Evolutionary conservation across 164 flowering plant species (phyloP).

Genomic region (Cinnamomum micranthum): DNA sequence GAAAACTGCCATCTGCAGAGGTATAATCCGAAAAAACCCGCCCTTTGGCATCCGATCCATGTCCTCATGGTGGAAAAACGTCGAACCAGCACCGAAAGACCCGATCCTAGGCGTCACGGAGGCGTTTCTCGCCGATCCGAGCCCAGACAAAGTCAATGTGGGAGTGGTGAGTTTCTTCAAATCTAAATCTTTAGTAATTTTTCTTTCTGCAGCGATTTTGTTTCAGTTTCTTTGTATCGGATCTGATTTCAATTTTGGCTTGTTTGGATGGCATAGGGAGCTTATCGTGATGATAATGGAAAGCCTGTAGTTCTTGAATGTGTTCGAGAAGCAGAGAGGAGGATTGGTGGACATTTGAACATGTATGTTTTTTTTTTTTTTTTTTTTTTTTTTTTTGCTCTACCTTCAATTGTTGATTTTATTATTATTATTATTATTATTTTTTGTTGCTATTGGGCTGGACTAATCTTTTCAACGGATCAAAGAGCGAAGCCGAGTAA

Average conservation of each 20-base stretch:
- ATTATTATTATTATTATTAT: no score
- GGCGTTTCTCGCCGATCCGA: slow-evolving; percentile 81
- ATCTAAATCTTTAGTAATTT: not conserved
- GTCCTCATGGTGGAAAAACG: slow-evolving; percentile 83
- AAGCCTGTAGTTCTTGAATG: slow-evolving; percentile 95
- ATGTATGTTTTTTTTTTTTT: slow-evolving; percentile 43
- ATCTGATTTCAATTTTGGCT: not conserved
- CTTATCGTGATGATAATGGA: slow-evolving; percentile 93
- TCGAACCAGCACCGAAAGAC: slow-evolving; percentile 84
- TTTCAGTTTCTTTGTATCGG: not conserved
- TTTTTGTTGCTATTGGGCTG: no score
- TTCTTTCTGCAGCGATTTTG: not conserved
- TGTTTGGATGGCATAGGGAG: slow-evolving; percentile 50
- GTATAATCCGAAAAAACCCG: slow-evolving; percentile 12
- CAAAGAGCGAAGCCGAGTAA: no score
- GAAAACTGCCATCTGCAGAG: slow-evolving; percentile 24
- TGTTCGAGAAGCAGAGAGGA: slow-evolving; percentile 85
- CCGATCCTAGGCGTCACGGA: slow-evolving; percentile 97
- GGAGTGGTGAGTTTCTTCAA: slow-evolving; percentile 65
- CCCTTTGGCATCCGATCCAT: slow-evolving; percentile 42
- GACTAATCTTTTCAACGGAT: no score
- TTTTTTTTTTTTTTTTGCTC: not conserved
- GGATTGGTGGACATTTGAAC: slow-evolving; percentile 73
- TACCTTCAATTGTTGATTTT: not conserved
- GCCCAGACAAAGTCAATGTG: slow-evolving; percentile 81